phyloP scores from a whole-genome alignment of 306 rosid genomes.

The Inga leiocalycina region DNA sequence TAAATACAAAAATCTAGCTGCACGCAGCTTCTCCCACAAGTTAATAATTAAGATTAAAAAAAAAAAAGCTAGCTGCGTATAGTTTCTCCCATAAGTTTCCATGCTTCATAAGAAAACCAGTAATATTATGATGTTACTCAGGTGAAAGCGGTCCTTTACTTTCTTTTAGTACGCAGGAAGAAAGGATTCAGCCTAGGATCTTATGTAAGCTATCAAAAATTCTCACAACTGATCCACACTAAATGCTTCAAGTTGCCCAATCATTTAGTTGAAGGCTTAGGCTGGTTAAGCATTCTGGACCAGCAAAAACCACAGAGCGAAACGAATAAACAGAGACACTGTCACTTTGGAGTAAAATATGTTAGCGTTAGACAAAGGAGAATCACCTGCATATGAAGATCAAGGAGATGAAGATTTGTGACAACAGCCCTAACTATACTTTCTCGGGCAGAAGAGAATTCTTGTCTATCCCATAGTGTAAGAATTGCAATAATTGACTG shows the following conservation, averaged over 20 bases:
- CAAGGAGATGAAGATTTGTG: conserved; percentile 93
- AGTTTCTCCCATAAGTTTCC: conserved; percentile 9
- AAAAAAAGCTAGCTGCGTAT: background rate
- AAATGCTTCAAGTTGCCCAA: no score
- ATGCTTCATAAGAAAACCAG: background rate
- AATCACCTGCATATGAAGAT: conserved; percentile 95
- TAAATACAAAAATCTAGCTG: conserved; percentile 6
- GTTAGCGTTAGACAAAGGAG: conserved; percentile 24
- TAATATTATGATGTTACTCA: background rate
- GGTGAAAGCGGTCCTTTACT: conserved; percentile 3
- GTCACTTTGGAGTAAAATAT: conserved; percentile 1
- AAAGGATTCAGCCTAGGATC: background rate
- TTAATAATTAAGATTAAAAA: conserved; percentile 11
- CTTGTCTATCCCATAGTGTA: conserved; percentile 96
- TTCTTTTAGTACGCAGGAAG: background rate
- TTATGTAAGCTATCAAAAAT: background rate
- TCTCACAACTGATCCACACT: no score
- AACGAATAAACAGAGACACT: background rate
- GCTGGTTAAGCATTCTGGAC: background rate
- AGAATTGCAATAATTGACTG: conserved; percentile 90
- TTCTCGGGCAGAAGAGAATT: conserved; percentile 91
- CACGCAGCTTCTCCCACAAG: background rate
- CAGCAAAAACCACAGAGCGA: background rate
- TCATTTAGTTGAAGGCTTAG: background rate
- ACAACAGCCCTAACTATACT: conserved; percentile 97